Evolutionary conservation across 495 filamentous ascomycete species (phyloP), one percentile per base, ranked within the genome.

Genomic region (Aspergillus nidulans): DNA sequence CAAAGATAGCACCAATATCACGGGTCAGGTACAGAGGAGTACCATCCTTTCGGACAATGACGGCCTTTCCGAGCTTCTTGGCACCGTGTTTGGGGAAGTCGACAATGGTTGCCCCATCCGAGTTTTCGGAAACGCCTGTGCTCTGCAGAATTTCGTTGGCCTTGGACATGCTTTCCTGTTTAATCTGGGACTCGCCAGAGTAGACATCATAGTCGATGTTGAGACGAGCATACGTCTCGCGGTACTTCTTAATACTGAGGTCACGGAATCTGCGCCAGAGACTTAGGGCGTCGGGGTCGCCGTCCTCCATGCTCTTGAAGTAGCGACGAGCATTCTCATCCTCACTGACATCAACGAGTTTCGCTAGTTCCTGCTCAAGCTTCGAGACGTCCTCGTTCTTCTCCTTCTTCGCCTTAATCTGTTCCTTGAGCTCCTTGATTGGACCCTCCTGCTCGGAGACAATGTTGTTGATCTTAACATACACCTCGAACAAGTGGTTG

Each of bases 161-260:
- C 15, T 82, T 77, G 50, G 74, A 73, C 90, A 98, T 96, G 57
- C 83, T 84, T 64, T 89, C 88, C 59, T 86, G 81, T 52, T 83
- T 81, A 48, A 98, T 88, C 65, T 95, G 89, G n/a, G 88, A 92
- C 72, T 98, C 94, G 30, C 92, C 92, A 30, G 87, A 88, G 76
- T 98, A 98, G 49, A 90, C 86, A 66, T 97, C 92, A 62, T 92
- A 98, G 53, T 84, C 78, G 65, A 98, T 97, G 72, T 96, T 97
- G 18, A 94, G 79, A 49, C 89, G 81, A 32, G 86, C 84, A 62
- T 92, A 92, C 3, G 89, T 90, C 59, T 84, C 73, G 70, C 89
- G 85, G 74, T 96, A 96, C 64, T 86, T 85, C 54, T 81, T 76
- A 60, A 97, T 97, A 71, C 87, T 91, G 42, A 98, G 79, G 41